Evolutionary conservation across 805 yeast genomes (phyloP).

Genomic region (Wickerhamomyces strasburgensis): DNA sequence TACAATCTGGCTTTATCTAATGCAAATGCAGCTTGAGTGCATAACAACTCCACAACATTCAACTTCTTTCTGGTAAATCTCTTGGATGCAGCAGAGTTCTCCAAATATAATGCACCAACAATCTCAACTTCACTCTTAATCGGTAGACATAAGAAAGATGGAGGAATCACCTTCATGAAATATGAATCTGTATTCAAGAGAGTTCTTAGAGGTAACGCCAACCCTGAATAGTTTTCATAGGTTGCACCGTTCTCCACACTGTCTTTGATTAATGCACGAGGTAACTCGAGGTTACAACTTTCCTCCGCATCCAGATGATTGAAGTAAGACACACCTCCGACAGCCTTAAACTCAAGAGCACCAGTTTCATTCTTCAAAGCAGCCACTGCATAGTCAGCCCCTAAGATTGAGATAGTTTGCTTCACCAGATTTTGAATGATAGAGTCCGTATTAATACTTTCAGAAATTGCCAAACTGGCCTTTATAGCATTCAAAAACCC

Average conservation of each 20-base stretch:
- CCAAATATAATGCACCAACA: constrained; percentile 44
- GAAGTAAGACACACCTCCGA: constrained; percentile 26
- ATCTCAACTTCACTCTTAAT: constrained; percentile 36
- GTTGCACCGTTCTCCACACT: constrained; percentile 33
- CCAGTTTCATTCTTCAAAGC: constrained; percentile 26
- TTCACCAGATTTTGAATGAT: constrained; percentile 35
- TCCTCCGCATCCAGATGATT: constrained; percentile 30
- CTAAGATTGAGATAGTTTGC: constrained; percentile 34
- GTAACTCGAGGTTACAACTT: constrained; percentile 23
- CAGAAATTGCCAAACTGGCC: constrained; percentile 46
- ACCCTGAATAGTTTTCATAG: constrained; percentile 34
- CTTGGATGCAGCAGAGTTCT: constrained; percentile 26
- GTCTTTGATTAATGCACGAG: constrained; percentile 35
- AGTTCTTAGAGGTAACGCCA: constrained; percentile 27
- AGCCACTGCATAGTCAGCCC: constrained; percentile 33
- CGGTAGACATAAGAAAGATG: constrained; percentile 40
- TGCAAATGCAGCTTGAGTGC: constrained; percentile 50
- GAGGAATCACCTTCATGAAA: constrained; percentile 30
- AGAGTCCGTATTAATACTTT: constrained; percentile 34
- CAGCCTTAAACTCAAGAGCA: constrained; percentile 28
- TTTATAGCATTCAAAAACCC: constrained; percentile 34
- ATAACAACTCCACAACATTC: constrained; percentile 38
- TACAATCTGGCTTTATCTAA: constrained; percentile 43
- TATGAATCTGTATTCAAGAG: constrained; percentile 36
- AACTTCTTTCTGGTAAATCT: constrained; percentile 31